Percentiles rank a stretch among this genome's conserved stretches.
phyloP scores from a whole-genome alignment of 2,329 filamentous ascomycete species.

The Sporothrix luriei region DNA sequence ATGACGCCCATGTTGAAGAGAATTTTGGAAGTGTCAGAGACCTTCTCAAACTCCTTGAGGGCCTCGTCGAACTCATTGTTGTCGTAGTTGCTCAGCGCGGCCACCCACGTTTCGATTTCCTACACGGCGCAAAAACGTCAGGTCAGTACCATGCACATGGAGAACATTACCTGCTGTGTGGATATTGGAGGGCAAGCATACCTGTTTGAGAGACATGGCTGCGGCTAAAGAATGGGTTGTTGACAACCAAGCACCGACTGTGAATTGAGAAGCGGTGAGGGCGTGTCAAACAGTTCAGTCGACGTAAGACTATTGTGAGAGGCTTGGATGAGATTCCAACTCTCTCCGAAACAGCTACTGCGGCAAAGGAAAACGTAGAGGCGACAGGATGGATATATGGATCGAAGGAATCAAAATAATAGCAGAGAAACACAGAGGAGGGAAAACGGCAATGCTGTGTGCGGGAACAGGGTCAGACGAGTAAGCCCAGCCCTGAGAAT shows the following conservation, averaged over 20 bases:
- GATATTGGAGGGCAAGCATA: conserved; percentile 33
- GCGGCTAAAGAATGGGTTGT: conserved; percentile 13
- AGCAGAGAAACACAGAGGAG: neutral
- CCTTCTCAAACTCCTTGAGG: conserved; percentile 77
- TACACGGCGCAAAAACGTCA: conserved; percentile 44
- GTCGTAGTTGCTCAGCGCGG: conserved; percentile 88
- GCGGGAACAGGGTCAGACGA: conserved; percentile 1
- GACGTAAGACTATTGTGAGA: neutral
- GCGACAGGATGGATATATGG: conserved; percentile 19
- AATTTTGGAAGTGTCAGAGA: conserved; percentile 96
- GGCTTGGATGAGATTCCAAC: conserved; percentile 3
- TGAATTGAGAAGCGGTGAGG: conserved; percentile 17
- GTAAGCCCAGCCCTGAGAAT: conserved; percentile 15
- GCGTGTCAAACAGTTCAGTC: neutral
- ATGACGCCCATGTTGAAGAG: conserved; percentile 98
- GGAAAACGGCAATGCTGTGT: neutral
- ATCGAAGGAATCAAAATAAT: neutral
- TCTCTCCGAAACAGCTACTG: neutral
- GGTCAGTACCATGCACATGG: neutral
- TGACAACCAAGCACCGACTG: neutral
- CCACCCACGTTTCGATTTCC: conserved; percentile 99
- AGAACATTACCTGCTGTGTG: neutral
- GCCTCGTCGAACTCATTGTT: conserved; percentile 96
- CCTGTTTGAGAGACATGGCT: conserved; percentile 50
- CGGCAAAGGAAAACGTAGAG: neutral